Conservation (phyloP, 495 filamentous ascomycete species). For the Beverwykella pulmonaria region DNA sequence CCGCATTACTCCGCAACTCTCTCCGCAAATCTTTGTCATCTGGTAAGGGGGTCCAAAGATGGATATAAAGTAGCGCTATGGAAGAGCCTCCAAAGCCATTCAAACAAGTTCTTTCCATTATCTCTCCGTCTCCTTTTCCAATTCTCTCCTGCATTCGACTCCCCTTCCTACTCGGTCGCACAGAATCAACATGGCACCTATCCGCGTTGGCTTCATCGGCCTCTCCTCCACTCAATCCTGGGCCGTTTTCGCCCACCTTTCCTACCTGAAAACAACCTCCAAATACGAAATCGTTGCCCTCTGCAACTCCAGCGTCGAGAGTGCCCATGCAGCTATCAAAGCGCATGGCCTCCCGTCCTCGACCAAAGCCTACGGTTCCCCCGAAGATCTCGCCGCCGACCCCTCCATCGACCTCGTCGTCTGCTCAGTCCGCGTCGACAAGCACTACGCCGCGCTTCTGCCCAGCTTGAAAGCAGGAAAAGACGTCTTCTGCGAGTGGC, state of each 20-base stretch:
- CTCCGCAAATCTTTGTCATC: slow-evolving; percentile 22
- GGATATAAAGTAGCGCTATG: not conserved
- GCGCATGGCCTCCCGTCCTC: slow-evolving; percentile 50
- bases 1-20: slow-evolving; percentile 13
- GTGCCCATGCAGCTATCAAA: slow-evolving; percentile 55
- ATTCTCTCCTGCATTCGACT: not conserved
- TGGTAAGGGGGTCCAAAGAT: not conserved
- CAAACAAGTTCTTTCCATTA: too few species aligned
- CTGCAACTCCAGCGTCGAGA: slow-evolving; percentile 56
- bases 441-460: slow-evolving; percentile 52
- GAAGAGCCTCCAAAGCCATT: not conserved
- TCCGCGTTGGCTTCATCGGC: slow-evolving; percentile 35
- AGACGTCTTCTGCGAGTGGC: slow-evolving; percentile 63
- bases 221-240: slow-evolving; percentile 43
- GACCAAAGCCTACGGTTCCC: slow-evolving; percentile 58
- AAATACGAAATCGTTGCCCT: slow-evolving; percentile 61
- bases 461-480: slow-evolving; percentile 59
- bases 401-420: slow-evolving; percentile 63
- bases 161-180: not conserved
- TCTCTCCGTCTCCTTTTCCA: not conserved
- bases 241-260: slow-evolving; percentile 60
- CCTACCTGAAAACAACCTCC: slow-evolving; percentile 50
- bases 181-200: slow-evolving; percentile 20
- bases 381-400: slow-evolving; percentile 55
- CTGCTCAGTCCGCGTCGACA: slow-evolving; percentile 57